phyloP scores from a whole-genome alignment of 768 basidiomycete genomes.

The Termitomyces sp. region DNA sequence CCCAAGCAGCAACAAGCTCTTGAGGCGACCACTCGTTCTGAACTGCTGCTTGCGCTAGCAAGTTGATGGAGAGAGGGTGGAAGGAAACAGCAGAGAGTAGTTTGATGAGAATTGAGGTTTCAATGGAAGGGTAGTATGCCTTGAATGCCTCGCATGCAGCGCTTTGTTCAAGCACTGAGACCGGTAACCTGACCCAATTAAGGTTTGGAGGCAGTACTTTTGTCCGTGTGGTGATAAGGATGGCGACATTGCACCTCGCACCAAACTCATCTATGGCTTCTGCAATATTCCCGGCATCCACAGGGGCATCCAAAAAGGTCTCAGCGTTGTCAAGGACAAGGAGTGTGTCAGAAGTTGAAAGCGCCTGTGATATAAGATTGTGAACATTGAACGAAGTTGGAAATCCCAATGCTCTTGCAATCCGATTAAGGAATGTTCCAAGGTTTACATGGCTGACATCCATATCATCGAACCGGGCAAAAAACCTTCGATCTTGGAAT shows the following conservation, averaged over 20 bases:
- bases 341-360: conserved; percentile 4
- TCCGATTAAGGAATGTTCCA: too few relatives aligned
- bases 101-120: not conserved
- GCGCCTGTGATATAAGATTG: not conserved
- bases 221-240: not conserved
- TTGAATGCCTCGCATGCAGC: not conserved
- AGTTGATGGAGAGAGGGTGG: conserved; percentile 5
- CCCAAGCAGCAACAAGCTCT: conserved; percentile 1
- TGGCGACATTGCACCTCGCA: not conserved
- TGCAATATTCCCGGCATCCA: not conserved
- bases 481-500: too few relatives aligned
- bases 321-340: conserved; percentile 21
- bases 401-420: too few relatives aligned
- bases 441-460: too few relatives aligned
- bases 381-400: too few relatives aligned
- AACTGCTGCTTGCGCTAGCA: conserved; percentile 1
- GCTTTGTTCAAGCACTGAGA: not conserved
- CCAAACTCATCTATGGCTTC: not conserved
- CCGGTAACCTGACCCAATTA: not conserved
- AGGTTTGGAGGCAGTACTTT: not conserved
- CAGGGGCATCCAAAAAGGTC: not conserved
- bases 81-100: not conserved
- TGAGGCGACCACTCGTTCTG: conserved; percentile 3
- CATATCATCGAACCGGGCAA: too few relatives aligned
- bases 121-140: not conserved